Evolutionary conservation across 257 asterid species (phyloP), one percentile per base, ranked within the genome.

Genomic region (Nicotiana sylvestris): DNA sequence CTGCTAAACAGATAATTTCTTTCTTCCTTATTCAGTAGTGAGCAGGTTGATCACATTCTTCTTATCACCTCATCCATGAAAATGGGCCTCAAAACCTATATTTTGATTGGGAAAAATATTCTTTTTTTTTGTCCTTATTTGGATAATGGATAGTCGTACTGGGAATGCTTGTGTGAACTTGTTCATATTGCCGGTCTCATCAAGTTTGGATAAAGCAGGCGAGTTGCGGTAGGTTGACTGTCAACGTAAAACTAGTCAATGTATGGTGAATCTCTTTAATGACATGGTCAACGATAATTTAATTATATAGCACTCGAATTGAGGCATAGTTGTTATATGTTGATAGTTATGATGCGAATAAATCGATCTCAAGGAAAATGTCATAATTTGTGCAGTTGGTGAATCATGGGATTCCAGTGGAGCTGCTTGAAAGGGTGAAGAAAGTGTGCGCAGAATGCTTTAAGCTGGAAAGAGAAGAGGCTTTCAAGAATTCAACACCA

Each of bases 381-480:
- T 8, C 5, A 66, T 8, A 27, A n/a, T 39, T 9, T 60, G 13
- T 57, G 65, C 82, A 92, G 97, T 51, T 94, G 81, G 89, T 91
- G 87, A 94, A 94, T 81, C 97, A 93, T 87, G 98, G 97, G 67
- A 88, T 94, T 32, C 66, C 92, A 16, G 91, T 85, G 84, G 94
- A 91, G 86, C 89, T 93, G 2, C 85, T 94, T 58, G 97, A 92
- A 77, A 87, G 85, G 85, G 98, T 93, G 85, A 92, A 94, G 90
- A 89, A 85, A 74, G 97, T 93, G 35, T 82, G 90, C 0, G 82
- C 91, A 4, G 92, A 90, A 29, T 92, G 91, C 84, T 94, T 85
- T 85, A 87, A 86, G 84, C 4, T 81, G 56, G 97, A 93, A 91
- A 82, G 88, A 84, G 92, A 92, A 82, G 87, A 21, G 78, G 58